phyloP scores from a whole-genome alignment of 352 stramenopile species.

The Pythium aphanidermatum region DNA sequence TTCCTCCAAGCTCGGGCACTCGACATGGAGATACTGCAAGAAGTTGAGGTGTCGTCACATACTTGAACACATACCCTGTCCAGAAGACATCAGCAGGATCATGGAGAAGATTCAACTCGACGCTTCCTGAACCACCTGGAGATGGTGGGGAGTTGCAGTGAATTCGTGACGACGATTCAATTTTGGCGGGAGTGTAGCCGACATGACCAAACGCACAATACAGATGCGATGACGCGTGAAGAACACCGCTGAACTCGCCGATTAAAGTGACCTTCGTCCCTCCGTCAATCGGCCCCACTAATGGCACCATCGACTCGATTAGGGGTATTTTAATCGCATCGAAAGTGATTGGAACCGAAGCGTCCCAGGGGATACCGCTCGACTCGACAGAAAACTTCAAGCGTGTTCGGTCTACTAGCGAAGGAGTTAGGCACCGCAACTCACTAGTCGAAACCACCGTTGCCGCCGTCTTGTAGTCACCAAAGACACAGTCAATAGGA shows the following conservation, averaged over 20 bases:
- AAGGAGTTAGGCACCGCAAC: constrained; percentile 5
- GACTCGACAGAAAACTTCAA: constrained; percentile 4
- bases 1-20: constrained; percentile 9
- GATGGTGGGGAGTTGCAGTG: constrained; percentile 6
- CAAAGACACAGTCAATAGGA: constrained; percentile 18
- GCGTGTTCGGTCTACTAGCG: background rate
- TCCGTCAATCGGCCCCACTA: constrained; percentile 12
- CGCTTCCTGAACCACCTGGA: background rate
- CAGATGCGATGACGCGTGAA: background rate
- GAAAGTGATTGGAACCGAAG: constrained; percentile 7
- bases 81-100: constrained; percentile 7
- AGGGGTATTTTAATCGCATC: constrained; percentile 3
- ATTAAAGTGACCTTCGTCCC: constrained; percentile 14
- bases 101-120: constrained; percentile 6
- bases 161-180: background rate
- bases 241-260: constrained; percentile 4
- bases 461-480: background rate
- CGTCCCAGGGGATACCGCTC: constrained; percentile 3
- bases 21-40: constrained; percentile 4
- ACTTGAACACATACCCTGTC: constrained; percentile 9
- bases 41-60: constrained; percentile 4
- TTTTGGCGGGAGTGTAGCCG: constrained; percentile 3
- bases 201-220: constrained; percentile 18
- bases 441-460: constrained; percentile 5
- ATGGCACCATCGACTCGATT: constrained; percentile 8